These are phyloP conservation scores for Pseudocercospora musae DNA, from an alignment of 2,329 filamentous ascomycete species.

Conservation along the genomic window DNA sequence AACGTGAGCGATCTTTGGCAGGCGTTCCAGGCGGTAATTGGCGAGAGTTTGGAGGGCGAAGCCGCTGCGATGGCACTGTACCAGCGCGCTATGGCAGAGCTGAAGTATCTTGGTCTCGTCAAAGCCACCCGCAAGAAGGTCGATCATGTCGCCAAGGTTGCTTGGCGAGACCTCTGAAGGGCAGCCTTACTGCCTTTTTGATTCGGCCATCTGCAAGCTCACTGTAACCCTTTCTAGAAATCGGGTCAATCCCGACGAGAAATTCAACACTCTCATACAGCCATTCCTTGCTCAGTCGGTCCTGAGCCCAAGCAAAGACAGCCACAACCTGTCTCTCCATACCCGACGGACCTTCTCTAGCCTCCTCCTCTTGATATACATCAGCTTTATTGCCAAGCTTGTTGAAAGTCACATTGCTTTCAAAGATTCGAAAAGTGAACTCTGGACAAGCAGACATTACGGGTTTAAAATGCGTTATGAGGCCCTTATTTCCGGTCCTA, in stretches of 20 bases:
- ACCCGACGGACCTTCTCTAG: background rate
- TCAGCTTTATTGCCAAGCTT: background rate
- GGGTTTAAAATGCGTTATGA: background rate
- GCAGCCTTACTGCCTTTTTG: no score
- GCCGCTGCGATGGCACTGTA: conserved; percentile 60
- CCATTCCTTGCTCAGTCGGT: background rate
- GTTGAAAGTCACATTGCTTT: background rate
- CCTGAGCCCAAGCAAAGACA: background rate
- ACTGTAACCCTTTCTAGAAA: background rate
- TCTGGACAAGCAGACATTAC: background rate
- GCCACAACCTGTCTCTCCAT: background rate
- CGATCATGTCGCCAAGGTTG: conserved; percentile 83
- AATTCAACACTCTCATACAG: background rate
- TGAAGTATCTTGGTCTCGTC: conserved; percentile 81
- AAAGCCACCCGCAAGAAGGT: conserved; percentile 87
- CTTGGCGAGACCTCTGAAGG: conserved; percentile 50
- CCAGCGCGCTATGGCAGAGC: conserved; percentile 78
- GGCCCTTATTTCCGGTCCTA: background rate
- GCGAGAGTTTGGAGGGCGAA: conserved; percentile 44
- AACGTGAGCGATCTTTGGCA: conserved; percentile 78
- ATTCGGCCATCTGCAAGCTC: no score
- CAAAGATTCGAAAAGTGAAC: background rate
- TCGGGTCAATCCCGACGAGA: background rate
- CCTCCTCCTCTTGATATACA: background rate
- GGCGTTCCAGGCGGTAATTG: conserved; percentile 62